Percentiles rank a stretch among this genome's conserved stretches.
These are phyloP conservation scores for Choiromyces venosus DNA, from an alignment of 495 filamentous ascomycete genomes.

Conservation along the genomic window DNA sequence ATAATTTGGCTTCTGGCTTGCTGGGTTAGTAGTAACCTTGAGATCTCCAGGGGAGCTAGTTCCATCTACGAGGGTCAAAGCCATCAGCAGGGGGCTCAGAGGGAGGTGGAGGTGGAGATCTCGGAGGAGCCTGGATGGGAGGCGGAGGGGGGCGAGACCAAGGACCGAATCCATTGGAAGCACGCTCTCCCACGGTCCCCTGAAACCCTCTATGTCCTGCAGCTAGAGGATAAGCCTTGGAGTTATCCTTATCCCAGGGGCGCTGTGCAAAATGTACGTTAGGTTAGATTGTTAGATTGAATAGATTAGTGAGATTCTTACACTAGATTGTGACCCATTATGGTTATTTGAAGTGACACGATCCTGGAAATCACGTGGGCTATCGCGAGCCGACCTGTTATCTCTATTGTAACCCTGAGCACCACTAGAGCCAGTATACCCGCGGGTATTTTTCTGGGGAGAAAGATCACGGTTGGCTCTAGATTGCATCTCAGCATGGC, in stretches of 20 bases:
- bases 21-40: too few species aligned
- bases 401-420: background rate
- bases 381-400: background rate
- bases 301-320: background rate
- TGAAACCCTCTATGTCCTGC: background rate
- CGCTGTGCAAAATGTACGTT: background rate
- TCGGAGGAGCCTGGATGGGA: background rate
- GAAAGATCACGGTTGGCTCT: background rate
- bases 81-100: background rate
- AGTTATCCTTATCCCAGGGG: background rate
- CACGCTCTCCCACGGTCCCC: background rate
- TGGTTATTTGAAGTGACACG: background rate
- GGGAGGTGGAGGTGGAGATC: background rate
- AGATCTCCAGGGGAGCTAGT: background rate
- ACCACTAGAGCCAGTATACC: background rate
- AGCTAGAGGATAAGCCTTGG: background rate
- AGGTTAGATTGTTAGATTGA: background rate
- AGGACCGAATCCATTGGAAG: background rate
- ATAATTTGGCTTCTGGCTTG: background rate
- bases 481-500: background rate
- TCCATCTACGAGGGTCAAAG: background rate
- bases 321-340: background rate
- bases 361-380: background rate
- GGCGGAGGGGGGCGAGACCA: background rate
- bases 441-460: background rate